Base-by-base conservation (phyloP, 352 stramenopile species). In the Globisporangium orthogonon region DNA sequence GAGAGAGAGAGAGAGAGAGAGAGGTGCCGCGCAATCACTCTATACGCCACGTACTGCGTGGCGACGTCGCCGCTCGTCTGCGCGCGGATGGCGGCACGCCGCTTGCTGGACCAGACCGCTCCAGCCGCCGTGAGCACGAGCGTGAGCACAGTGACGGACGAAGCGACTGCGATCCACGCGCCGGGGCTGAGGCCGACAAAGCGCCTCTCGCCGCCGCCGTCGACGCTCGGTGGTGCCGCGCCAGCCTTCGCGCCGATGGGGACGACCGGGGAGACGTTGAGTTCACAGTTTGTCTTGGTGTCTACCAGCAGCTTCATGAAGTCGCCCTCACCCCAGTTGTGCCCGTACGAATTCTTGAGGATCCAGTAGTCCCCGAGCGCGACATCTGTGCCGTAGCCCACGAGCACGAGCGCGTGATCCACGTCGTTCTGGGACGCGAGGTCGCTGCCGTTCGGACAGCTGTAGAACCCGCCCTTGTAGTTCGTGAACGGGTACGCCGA, bases 271-370 rank as follows among this genome's bases (percentile, higher is more conserved):
- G 89, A 92, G 14, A 92, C 77, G 51, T 90, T 87, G 23, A 92
- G 65, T 4, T 79, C 82, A 40, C 82, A 92, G 63, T 92, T 92
- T 29, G 83, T 59, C 55, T 87, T 89, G 46, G 64, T 67, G 63
- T 92, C 82, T 0, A 74, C 75, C 2, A 87, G 35, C 33, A 91
- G 64, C 50, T 82, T 76, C 59, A 91, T 74, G 56, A 81, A 91
- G 35, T 79, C 82, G 5, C 60, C 76, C 9, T 73, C 69, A 23
- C 82, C 82, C 82, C 82, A 91, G 7, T 66, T 75, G 48, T 65
- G 74, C 17, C 77, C 78, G 64, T 91, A 91, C 41, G 82, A 91
- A 56, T 91, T 91, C 54, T 91, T 91, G 15, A 91, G 50, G 35
- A 91, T 88, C 82, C 82, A 91, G 60, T 90, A 91, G 60, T 90